A percentile compares a stretch with the other conserved stretches of the same genome.
Evolutionary conservation across 2,329 filamentous ascomycete species (phyloP).

Genomic region (Aspergillus glaucus): DNA sequence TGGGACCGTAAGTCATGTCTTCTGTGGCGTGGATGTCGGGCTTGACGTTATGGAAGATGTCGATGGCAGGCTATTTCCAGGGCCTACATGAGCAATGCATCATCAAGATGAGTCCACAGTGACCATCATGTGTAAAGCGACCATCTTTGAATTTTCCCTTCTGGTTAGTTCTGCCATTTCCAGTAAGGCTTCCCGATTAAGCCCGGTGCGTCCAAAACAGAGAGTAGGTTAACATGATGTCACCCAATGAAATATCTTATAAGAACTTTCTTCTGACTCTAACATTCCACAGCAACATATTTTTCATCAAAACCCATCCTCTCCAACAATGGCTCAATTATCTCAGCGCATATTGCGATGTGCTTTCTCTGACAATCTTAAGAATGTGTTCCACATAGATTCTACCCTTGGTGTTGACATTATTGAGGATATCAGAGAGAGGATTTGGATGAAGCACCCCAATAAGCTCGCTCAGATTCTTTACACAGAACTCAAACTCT

Average conservation of each 20-base stretch:
- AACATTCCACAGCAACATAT: background rate
- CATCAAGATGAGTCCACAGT: no score
- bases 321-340: background rate
- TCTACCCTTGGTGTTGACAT: background rate
- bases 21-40: conserved; percentile 17
- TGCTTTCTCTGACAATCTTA: background rate
- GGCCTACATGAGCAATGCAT: no score
- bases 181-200: no score
- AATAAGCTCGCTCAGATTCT: background rate
- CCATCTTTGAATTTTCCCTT: no score
- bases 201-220: no score
- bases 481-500: background rate
- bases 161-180: no score
- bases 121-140: no score
- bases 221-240: no score
- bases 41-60: conserved; percentile 14
- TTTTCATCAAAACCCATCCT: background rate
- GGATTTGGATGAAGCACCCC: background rate
- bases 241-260: no score
- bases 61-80: no score
- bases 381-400: background rate
- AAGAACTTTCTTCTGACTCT: background rate
- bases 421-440: background rate
- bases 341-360: background rate
- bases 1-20: conserved; percentile 27